Evolutionary conservation across 73 alveolate genomes (phyloP).

Genomic region (Symbiodinium pilosum): DNA sequence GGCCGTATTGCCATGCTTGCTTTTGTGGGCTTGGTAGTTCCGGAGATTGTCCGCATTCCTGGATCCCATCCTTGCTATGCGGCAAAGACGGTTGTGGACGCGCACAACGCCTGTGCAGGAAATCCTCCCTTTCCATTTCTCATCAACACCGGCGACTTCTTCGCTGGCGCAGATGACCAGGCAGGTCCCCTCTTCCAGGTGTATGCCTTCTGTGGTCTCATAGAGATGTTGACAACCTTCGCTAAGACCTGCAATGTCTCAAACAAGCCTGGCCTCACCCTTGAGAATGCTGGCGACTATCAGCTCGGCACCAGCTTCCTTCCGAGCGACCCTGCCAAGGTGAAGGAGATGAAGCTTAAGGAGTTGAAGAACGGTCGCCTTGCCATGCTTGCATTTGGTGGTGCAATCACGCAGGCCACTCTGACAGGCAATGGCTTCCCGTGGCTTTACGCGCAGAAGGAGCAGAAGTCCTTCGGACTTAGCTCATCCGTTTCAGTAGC

Average conservation of each 20-base stretch:
- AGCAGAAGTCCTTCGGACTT: not conserved
- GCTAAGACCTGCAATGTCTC: conserved; percentile 84
- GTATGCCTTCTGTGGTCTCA: conserved; percentile 1
- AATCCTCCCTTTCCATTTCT: conserved; percentile 52
- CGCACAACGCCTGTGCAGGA: conserved; percentile 81
- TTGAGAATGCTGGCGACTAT: conserved; percentile 86
- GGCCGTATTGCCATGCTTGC: conserved; percentile 82
- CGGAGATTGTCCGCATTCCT: conserved; percentile 91
- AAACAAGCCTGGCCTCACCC: conserved; percentile 79
- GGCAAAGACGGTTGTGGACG: conserved; percentile 87
- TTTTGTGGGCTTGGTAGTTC: conserved; percentile 78
- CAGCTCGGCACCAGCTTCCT: conserved; percentile 8
- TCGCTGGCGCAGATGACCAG: conserved; percentile 30
- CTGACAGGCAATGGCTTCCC: conserved; percentile 72
- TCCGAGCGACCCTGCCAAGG: not conserved
- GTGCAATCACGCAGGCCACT: conserved; percentile 71
- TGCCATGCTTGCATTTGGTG: conserved; percentile 60
- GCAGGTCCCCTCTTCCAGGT: conserved; percentile 87
- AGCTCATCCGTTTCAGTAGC: not conserved
- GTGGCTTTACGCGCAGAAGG: conserved; percentile 71
- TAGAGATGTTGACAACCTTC: conserved; percentile 76
- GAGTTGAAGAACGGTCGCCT: conserved; percentile 88
- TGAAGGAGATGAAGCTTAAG: conserved; percentile 55
- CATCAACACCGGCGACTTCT: conserved; percentile 56
- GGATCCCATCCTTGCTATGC: conserved; percentile 78